Conservation (phyloP, 208 protist genomes). For the Vickermania spadyakhi region DNA sequence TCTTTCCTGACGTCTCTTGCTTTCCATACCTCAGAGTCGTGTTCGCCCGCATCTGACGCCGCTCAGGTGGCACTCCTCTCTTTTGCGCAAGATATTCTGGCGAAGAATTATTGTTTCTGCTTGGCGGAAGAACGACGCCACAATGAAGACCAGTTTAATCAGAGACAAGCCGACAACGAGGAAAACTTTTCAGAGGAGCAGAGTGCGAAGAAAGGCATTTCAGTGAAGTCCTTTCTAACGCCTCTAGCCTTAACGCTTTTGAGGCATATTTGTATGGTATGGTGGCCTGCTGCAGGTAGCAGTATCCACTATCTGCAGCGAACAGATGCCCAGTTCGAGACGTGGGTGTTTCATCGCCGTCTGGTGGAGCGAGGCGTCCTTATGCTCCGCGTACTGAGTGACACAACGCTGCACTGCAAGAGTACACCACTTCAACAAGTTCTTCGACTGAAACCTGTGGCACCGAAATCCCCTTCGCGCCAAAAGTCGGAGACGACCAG, state of each 20-base stretch:
- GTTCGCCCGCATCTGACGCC: neutral
- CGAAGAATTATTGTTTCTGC: slow-evolving; percentile 71
- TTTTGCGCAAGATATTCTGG: slow-evolving; percentile 79
- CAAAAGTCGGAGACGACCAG: neutral
- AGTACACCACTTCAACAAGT: slow-evolving; percentile 52
- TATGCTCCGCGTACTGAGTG: slow-evolving; percentile 45
- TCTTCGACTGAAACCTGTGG: slow-evolving; percentile 21
- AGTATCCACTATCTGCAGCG: too few relatives aligned
- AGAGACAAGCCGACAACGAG: slow-evolving; percentile 3
- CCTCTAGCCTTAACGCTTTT: slow-evolving; percentile 52
- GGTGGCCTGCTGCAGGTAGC: slow-evolving; percentile 17
- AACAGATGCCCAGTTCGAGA: neutral
- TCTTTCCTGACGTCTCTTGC: neutral
- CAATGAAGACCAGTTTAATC: slow-evolving; percentile 15
- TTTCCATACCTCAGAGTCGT: neutral
- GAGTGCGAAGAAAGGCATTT: neutral
- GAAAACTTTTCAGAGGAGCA: neutral
- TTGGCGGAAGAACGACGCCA: slow-evolving; percentile 49
- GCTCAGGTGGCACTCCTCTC: slow-evolving; percentile 40
- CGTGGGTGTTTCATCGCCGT: neutral
- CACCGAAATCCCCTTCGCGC: neutral
- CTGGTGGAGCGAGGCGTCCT: slow-evolving; percentile 33
- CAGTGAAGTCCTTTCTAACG: slow-evolving; percentile 31
- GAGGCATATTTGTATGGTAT: slow-evolving; percentile 21
- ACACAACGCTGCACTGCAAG: slow-evolving; percentile 45